Evolutionary conservation across 805 yeast genomes (phyloP).

Genomic region (Candida endomychidarum): DNA sequence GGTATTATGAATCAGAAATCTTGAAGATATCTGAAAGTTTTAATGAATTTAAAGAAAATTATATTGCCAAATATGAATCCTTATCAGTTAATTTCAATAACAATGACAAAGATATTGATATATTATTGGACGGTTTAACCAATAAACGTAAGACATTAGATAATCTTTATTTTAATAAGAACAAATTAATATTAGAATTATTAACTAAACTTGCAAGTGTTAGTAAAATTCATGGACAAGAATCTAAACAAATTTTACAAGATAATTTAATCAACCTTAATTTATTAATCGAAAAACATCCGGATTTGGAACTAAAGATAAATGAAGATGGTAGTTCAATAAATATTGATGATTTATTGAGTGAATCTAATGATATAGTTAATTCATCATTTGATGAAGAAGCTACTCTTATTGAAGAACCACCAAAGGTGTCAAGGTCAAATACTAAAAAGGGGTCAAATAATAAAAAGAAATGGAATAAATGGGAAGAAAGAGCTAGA

Average conservation of each 20-base stretch:
- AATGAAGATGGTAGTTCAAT: conserved; percentile 20
- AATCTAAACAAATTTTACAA: conserved; percentile 42
- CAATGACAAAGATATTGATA: conserved; percentile 50
- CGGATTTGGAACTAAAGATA: conserved; percentile 31
- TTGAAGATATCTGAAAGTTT: conserved; percentile 36
- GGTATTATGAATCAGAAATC: conserved; percentile 47
- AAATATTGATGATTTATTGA: conserved; percentile 35
- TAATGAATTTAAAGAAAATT: conserved; percentile 35
- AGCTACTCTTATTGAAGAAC: conserved; percentile 23
- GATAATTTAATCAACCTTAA: conserved; percentile 49
- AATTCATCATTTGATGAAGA: conserved; percentile 37
- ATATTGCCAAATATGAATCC: conserved; percentile 32
- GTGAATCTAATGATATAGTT: conserved; percentile 32
- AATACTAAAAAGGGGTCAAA: conserved; percentile 20
- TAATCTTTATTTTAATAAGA: conserved; percentile 46
- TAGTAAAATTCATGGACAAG: conserved; percentile 50
- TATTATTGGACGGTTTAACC: conserved; percentile 48
- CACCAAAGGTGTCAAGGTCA: conserved; percentile 15
- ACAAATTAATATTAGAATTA: conserved; percentile 42
- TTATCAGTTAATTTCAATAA: conserved; percentile 37
- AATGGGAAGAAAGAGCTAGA: conserved; percentile 26
- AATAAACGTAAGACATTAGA: conserved; percentile 51
- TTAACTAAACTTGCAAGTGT: conserved; percentile 44
- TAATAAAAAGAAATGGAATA: conserved; percentile 31
- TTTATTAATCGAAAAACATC: conserved; percentile 35